phyloP scores from a whole-genome alignment of 331 rosid species.

The Pyracantha coccinea region DNA sequence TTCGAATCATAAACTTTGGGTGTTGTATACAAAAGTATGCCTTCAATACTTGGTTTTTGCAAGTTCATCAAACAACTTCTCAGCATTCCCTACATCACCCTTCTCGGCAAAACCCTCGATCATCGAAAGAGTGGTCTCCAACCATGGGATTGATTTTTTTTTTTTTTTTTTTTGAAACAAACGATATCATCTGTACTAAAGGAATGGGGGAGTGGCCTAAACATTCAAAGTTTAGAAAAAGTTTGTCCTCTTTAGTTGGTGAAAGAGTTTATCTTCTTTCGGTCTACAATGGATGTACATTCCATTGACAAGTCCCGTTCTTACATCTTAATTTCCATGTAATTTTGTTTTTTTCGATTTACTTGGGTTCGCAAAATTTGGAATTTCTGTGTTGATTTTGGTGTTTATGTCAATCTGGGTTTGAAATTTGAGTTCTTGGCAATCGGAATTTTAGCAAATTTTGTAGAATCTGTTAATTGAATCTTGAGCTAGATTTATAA shows the following conservation, averaged over 20 bases:
- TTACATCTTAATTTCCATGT: neutral
- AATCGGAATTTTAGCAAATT: neutral
- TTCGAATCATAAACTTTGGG: constrained; percentile 71
- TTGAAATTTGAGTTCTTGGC: neutral
- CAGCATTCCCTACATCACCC: constrained; percentile 70
- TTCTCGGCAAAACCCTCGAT: constrained; percentile 56
- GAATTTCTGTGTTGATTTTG: neutral
- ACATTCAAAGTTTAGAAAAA: too few relatives aligned
- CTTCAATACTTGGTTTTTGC: constrained; percentile 61
- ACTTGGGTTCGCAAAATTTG: neutral
- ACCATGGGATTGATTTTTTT: constrained; percentile 43
- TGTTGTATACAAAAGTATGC: constrained; percentile 75
- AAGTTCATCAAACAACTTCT: constrained; percentile 67
- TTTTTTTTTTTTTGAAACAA: too few relatives aligned
- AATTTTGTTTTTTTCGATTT: neutral
- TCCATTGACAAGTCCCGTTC: neutral
- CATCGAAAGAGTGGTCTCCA: constrained; percentile 77
- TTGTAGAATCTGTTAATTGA: neutral
- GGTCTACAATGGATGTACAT: too few relatives aligned
- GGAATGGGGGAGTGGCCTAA: too few relatives aligned
- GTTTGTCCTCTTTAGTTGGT: too few relatives aligned
- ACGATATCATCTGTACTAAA: too few relatives aligned
- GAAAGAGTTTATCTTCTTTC: too few relatives aligned
- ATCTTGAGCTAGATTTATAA: neutral
- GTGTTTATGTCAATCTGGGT: neutral